phyloP scores from a whole-genome alignment of 139 green algal genomes.

The Gonium pectorale region DNA sequence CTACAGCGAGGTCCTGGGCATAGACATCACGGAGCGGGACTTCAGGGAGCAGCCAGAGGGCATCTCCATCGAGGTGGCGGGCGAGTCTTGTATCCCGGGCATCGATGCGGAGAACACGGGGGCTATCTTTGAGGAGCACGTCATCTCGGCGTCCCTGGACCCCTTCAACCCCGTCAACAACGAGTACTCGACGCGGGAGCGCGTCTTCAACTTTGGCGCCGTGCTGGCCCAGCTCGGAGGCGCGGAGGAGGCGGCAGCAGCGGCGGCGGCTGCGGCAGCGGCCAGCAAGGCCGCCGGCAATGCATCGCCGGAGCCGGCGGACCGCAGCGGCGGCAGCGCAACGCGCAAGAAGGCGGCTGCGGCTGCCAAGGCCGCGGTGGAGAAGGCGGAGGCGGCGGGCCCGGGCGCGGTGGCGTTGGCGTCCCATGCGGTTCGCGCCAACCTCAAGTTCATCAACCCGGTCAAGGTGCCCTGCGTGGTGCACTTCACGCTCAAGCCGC shows the following conservation, averaged over 20 bases:
- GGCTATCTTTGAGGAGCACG: conserved; percentile 90
- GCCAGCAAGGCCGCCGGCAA: background rate
- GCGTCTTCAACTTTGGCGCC: conserved; percentile 83
- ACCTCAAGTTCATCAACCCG: conserved; percentile 85
- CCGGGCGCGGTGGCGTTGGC: background rate
- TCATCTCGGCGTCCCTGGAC: conserved; percentile 70
- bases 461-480: conserved; percentile 85
- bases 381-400: background rate
- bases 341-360: background rate
- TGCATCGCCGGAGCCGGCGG: background rate
- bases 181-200: conserved; percentile 72
- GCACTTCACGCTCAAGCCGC: conserved; percentile 77
- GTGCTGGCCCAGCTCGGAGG: conserved; percentile 72
- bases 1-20: conserved; percentile 56
- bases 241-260: background rate
- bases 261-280: background rate
- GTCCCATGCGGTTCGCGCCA: conserved; percentile 63
- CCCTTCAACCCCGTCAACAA: conserved; percentile 63
- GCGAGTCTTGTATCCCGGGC: conserved; percentile 83
- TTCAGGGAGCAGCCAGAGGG: conserved; percentile 64
- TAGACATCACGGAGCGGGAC: conserved; percentile 77
- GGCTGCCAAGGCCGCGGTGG: background rate
- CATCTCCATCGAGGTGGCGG: conserved; percentile 78
- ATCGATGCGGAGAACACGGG: conserved; percentile 75
- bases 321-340: background rate